Evolutionary conservation across 2,329 filamentous ascomycete genomes (phyloP), one percentile per base, ranked within the genome.

Genomic region (Apiospora hydei): DNA sequence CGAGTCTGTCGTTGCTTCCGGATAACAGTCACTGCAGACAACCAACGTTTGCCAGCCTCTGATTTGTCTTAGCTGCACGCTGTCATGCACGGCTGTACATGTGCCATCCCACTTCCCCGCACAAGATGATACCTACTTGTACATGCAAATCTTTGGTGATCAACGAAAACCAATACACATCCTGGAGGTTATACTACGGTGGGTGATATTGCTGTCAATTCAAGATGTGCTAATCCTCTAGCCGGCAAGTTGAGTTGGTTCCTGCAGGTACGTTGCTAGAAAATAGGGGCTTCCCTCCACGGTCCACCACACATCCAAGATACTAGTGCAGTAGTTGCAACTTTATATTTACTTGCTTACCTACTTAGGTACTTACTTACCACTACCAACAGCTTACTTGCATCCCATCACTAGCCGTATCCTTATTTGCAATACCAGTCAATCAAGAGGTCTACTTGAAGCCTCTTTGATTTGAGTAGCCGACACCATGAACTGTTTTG

Each of bases 91-190:
- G 57, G 8, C 8, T 41, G 8, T 41, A 64, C 41, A 41, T 41
- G 34, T 41, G 57, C 34, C 57, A 41, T 64, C 34, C 57, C 57
- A 64, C 21, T 64, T 64, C 57, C 57, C 57, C 57, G 57, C 57
- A 64, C 57, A n/a, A 3, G 5, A 5, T 38, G 5, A 38, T 38
- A 38, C 34, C 34, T 3, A 34, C n/a, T 3, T 30, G 26, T 30
- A n/a, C 21, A 8, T n/a, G 3, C 16, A 7, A 7, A n/a, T 41
- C 16, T 11, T 41, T 61, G 30, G n/a, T 38, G 21, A 38, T 21
- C 30, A 61, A 21, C 18, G 4, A 21, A 34, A 3, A 21, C 8
- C 30, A 7, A 8, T 30, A 4, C 21, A 61, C 18, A n/a, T 18
- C 10, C 2, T 53, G 4, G 11, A 30, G 24, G 5, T 53, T 11